Evolutionary conservation across 106 monocot species (phyloP), one percentile per base, ranked within the genome.

Genomic region (Allium sativum): DNA sequence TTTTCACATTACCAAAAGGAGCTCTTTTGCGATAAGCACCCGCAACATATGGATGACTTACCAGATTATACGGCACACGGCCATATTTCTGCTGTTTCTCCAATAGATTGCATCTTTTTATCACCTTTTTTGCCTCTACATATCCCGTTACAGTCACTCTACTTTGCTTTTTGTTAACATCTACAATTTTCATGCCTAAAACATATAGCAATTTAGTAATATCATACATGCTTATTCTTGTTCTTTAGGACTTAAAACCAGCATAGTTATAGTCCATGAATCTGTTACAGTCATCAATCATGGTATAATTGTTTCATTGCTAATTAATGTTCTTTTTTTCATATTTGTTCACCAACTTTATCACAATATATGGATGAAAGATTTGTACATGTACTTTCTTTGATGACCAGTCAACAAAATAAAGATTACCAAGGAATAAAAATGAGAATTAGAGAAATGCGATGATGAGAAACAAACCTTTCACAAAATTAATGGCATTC

Each of bases 21-120:
- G 84, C 84, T 79, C 18, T 79, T 72, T 79, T 84, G 66, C 79
- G 79, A 69, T 84, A 79, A 17, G 73, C 66, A 17, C 55, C 72
- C 11, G 66, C 73, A 53, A 54, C 52, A 47, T 79, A 79, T 17
- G 84, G 84, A 42, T 79, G 69, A 18, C 44, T 47, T 2, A 83
- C 78, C 48, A 78, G 16, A 57, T 68, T 75, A 53, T 83, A 83
- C 20, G 83, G 83, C 21, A 83, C 74, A 61, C 13, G 83, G 83
- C 83, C 83, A 83, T 44, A 74, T 78, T 67, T 82, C 82, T 42
- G 78, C 82, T 71, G 68, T 82, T 71, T 82, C 78, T 50, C 82
- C 78, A 40, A 77, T 78, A 6, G 82, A 64, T 43, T 78, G 66
- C 0, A 56, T 77, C 64, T 68, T 74, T 71, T 79, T 54, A 83